Conservation (phyloP, 768 basidiomycete species). For the Trichaptum fuscoviolaceum region DNA sequence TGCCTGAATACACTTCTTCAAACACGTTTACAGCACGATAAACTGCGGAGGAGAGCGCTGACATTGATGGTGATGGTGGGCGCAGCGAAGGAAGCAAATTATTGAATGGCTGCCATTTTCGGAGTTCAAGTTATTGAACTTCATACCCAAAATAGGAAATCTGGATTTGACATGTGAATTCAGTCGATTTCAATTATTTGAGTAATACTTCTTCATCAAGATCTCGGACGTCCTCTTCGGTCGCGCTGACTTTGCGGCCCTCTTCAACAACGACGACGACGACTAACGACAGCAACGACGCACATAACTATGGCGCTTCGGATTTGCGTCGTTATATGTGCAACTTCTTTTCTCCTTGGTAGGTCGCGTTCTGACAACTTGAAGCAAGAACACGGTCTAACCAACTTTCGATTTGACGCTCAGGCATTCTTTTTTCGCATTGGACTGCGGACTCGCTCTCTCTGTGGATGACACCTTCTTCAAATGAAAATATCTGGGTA, state of each 20-base stretch:
- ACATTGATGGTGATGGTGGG: too few relatives aligned
- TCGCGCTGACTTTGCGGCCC: not conserved
- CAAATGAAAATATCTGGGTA: slow-evolving; percentile 80
- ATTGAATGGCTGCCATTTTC: too few relatives aligned
- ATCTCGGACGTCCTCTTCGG: not conserved
- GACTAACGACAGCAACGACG: not conserved
- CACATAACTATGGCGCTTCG: slow-evolving; percentile 58
- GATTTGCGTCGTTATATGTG: slow-evolving; percentile 66
- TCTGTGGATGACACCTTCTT: slow-evolving; percentile 79
- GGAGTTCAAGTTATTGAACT: too few relatives aligned
- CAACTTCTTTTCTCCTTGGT: slow-evolving; percentile 81
- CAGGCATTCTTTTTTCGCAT: slow-evolving; percentile 80
- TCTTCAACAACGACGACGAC: not conserved
- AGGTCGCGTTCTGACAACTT: slow-evolving; percentile 18
- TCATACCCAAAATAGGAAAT: not conserved
- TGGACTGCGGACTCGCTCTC: slow-evolving; percentile 94
- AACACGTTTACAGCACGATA: too few relatives aligned
- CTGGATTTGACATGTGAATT: not conserved
- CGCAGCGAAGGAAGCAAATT: too few relatives aligned
- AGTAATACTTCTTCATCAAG: not conserved
- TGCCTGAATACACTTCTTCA: too few relatives aligned
- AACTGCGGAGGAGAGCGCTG: too few relatives aligned
- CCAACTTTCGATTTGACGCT: not conserved
- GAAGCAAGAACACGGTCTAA: slow-evolving; percentile 3
- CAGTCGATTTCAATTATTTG: not conserved